These are phyloP conservation scores for Pyrenophora seminiperda DNA, from an alignment of 2,329 filamentous ascomycete species.

Conservation along the genomic window DNA sequence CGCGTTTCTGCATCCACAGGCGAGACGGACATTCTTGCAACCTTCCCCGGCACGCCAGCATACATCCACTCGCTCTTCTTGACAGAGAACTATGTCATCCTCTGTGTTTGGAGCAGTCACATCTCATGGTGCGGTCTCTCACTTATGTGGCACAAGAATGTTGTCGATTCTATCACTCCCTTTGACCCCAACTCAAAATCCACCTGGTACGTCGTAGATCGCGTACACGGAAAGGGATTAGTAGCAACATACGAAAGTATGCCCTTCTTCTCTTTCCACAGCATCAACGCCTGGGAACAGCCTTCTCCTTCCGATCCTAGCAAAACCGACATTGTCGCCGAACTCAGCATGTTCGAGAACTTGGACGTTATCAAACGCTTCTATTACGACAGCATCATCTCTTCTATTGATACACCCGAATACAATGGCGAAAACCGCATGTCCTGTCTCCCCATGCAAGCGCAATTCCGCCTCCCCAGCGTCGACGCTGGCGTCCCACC, in stretches of 20 bases:
- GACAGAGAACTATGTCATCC: slow-evolving; percentile 70
- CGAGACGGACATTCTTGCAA: slow-evolving; percentile 72
- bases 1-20: slow-evolving; percentile 66
- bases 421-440: slow-evolving; percentile 33
- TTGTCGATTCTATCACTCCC: slow-evolving; percentile 69
- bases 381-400: slow-evolving; percentile 61
- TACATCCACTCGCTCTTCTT: slow-evolving; percentile 87
- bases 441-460: slow-evolving; percentile 34
- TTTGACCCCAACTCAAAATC: slow-evolving; percentile 64
- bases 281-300: slow-evolving; percentile 77
- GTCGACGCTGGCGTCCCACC: slow-evolving; percentile 43
- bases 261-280: slow-evolving; percentile 79
- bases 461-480: slow-evolving; percentile 36
- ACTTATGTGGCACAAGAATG: slow-evolving; percentile 68
- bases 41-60: slow-evolving; percentile 63
- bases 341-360: slow-evolving; percentile 68
- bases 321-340: slow-evolving; percentile 65
- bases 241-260: slow-evolving; percentile 71
- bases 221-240: slow-evolving; percentile 64
- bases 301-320: slow-evolving; percentile 36
- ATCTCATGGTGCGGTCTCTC: slow-evolving; percentile 62
- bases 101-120: slow-evolving; percentile 74
- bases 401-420: slow-evolving; percentile 16
- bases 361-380: slow-evolving; percentile 68
- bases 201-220: slow-evolving; percentile 77